Percentiles rank a stretch among this genome's conserved stretches.
Conservation (phyloP, 1,139 yeast species). For the Kurtzmaniella quercitrusa region DNA sequence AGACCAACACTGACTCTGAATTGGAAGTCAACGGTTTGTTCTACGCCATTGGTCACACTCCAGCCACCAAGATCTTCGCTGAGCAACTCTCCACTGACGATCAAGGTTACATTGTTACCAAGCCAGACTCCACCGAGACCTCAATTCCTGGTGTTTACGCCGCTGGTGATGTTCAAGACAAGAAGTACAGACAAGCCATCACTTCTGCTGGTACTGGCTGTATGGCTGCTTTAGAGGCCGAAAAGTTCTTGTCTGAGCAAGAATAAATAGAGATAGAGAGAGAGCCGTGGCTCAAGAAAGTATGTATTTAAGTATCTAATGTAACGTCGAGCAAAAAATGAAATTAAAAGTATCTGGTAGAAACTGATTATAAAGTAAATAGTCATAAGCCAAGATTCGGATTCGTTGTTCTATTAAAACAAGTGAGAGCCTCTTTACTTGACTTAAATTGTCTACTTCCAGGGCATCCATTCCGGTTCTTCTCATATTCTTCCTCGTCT, state of each 20-base stretch:
- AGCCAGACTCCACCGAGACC: slow-evolving; percentile 84
- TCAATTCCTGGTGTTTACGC: slow-evolving; percentile 93
- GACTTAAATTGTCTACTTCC: no score
- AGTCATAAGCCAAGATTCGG: no score
- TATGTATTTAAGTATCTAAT: background rate
- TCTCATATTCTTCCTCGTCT: background rate
- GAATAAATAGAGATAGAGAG: slow-evolving; percentile 25
- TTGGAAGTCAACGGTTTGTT: slow-evolving; percentile 86
- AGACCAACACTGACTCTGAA: slow-evolving; percentile 64
- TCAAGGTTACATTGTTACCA: slow-evolving; percentile 81
- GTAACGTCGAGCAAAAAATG: background rate
- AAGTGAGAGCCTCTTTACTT: no score
- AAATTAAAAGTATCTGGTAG: background rate
- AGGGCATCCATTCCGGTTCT: no score
- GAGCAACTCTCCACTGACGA: slow-evolving; percentile 82
- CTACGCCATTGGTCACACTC: slow-evolving; percentile 97
- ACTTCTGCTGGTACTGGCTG: slow-evolving; percentile 99
- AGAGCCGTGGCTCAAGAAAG: background rate
- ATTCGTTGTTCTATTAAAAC: no score
- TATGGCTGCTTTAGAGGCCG: slow-evolving; percentile 98
- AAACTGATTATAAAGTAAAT: no score
- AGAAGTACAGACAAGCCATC: slow-evolving; percentile 95
- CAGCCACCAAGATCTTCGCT: slow-evolving; percentile 78
- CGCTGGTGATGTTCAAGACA: slow-evolving; percentile 99
- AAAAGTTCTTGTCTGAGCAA: slow-evolving; percentile 71